Conservation (phyloP, 2,329 filamentous ascomycete species). For the Calonectria montana region DNA sequence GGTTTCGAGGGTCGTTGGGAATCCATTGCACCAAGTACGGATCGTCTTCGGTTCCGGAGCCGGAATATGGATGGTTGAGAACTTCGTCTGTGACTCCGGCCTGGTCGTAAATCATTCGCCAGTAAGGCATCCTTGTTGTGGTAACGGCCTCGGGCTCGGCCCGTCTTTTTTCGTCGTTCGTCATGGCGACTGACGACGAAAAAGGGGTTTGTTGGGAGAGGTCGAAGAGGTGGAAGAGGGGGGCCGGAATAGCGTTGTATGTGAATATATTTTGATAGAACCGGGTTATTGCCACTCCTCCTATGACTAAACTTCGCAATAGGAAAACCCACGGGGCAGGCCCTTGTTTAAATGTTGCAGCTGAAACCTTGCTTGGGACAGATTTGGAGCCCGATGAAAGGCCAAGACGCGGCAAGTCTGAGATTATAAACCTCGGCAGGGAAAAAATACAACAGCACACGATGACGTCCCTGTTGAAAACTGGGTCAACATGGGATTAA, state of each 20-base stretch:
- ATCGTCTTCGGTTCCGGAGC: constrained; percentile 9
- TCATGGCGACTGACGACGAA: not conserved
- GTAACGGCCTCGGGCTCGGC: not conserved
- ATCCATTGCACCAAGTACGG: constrained; percentile 16
- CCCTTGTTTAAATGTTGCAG: not conserved
- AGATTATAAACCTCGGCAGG: not conserved
- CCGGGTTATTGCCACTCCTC: not conserved
- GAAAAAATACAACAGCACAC: not conserved
- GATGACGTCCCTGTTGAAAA: constrained; percentile 10
- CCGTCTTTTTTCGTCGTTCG: not conserved
- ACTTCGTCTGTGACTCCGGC: constrained; percentile 13
- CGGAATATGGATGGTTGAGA: constrained; percentile 9
- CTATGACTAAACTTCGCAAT: not conserved
- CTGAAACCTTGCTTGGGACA: not conserved
- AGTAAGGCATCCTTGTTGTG: constrained; percentile 6
- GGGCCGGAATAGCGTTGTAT: not conserved
- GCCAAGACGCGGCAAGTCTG: not conserved
- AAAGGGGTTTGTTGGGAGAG: not conserved
- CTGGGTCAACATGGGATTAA: not conserved
- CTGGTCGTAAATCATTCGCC: constrained; percentile 10
- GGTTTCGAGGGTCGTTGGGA: constrained; percentile 19
- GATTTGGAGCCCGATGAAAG: not conserved
- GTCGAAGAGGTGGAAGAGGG: not conserved
- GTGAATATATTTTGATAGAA: not conserved
- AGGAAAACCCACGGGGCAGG: not conserved